Conservation (phyloP, 371 early-diverging fungal species). For the Mucor circinelloides region DNA sequence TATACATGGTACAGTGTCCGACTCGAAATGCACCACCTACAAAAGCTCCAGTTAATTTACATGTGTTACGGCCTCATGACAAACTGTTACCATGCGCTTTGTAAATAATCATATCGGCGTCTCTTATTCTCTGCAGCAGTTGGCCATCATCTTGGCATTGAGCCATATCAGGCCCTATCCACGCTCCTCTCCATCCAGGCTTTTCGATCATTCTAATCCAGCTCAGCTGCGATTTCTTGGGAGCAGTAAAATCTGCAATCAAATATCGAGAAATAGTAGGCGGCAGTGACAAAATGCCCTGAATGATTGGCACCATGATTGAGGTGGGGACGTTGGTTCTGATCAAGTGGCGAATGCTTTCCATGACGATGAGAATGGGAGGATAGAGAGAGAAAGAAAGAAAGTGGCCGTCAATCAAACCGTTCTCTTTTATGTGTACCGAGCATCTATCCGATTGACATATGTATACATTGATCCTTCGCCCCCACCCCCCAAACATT, state of each 20-base stretch:
- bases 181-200: slow-evolving; percentile 27
- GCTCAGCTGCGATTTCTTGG: slow-evolving; percentile 11
- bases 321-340: slow-evolving; percentile 4
- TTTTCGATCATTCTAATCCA: slow-evolving; percentile 23
- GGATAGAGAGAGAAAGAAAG: background rate
- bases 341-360: slow-evolving; percentile 2
- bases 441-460: background rate
- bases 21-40: slow-evolving; percentile 45
- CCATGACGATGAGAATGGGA: background rate
- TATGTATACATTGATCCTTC: background rate
- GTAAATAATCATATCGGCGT: slow-evolving; percentile 41
- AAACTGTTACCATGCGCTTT: slow-evolving; percentile 39
- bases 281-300: slow-evolving; percentile 8
- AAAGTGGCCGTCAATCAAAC: no score
- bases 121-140: slow-evolving; percentile 27
- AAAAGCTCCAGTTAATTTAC: background rate
- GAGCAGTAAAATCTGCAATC: slow-evolving; percentile 20
- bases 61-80: background rate
- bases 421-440: background rate
- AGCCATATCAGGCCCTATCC: slow-evolving; percentile 25
- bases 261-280: slow-evolving; percentile 10
- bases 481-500: background rate
- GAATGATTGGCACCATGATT: slow-evolving; percentile 8
- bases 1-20: slow-evolving; percentile 38
- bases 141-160: slow-evolving; percentile 13